Conservation (phyloP, 139 green algal species). For the Coccomyxa sp. region DNA sequence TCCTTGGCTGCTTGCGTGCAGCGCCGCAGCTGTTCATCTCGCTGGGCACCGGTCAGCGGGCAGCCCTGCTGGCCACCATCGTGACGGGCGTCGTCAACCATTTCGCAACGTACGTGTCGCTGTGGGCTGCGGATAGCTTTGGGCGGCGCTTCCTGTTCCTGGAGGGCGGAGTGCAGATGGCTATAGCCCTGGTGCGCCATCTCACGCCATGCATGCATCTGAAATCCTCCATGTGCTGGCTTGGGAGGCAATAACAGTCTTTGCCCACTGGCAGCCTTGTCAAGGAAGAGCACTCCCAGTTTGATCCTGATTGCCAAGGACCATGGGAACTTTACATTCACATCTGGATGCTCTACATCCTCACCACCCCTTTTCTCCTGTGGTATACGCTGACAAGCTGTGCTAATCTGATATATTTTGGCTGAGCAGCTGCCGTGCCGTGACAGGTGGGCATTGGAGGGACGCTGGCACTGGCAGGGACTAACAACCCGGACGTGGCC, state of each 20-base stretch:
- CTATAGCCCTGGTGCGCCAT: neutral
- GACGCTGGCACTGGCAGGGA: constrained; percentile 3
- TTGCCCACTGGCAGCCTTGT: neutral
- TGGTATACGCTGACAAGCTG: too few species aligned
- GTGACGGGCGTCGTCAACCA: constrained; percentile 27
- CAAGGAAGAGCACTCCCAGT: neutral
- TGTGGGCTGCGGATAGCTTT: constrained; percentile 41
- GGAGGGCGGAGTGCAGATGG: constrained; percentile 5
- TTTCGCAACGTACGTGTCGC: constrained; percentile 46
- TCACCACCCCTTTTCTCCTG: too few species aligned
- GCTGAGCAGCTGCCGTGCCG: neutral
- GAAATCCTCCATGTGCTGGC: neutral
- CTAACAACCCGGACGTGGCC: neutral
- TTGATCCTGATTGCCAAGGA: constrained; percentile 5
- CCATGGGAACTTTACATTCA: too few species aligned
- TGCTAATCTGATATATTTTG: too few species aligned
- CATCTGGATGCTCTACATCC: too few species aligned
- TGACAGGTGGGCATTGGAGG: neutral
- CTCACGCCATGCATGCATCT: neutral
- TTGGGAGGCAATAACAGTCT: neutral
- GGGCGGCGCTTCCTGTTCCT: constrained; percentile 17
- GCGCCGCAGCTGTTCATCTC: constrained; percentile 42
- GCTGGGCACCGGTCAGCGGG: constrained; percentile 26
- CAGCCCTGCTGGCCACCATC: constrained; percentile 19
- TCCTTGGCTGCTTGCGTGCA: neutral